Conservation (phyloP, 129 eudicot genomes). For the Sambucus nigra region DNA sequence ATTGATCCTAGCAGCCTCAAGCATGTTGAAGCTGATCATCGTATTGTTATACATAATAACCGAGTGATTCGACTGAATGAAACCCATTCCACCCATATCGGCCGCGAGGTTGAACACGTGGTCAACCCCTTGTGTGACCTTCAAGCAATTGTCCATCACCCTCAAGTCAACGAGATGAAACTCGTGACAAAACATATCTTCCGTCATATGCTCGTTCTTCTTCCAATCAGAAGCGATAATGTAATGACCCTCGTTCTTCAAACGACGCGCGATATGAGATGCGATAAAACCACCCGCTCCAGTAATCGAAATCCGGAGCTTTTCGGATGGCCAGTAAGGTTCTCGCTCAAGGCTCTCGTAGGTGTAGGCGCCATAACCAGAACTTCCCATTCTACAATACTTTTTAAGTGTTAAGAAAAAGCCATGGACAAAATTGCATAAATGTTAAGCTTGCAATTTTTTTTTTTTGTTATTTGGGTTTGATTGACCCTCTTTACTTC, state of each 20-base stretch:
- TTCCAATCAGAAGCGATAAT: slow-evolving; percentile 99
- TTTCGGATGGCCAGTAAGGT: slow-evolving; percentile 93
- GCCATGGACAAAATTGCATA: no score
- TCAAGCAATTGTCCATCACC: slow-evolving; percentile 96
- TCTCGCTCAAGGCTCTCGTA: slow-evolving; percentile 90
- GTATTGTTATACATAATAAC: slow-evolving; percentile 95
- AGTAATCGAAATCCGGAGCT: slow-evolving; percentile 79
- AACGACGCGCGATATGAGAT: slow-evolving; percentile 91
- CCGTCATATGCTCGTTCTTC: slow-evolving; percentile 98
- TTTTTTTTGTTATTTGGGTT: no score
- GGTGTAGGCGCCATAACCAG: slow-evolving; percentile 73
- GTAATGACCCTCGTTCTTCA: slow-evolving; percentile 97
- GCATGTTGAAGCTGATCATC: slow-evolving; percentile 98
- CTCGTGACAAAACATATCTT: slow-evolving; percentile 96
- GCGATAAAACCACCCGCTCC: slow-evolving; percentile 99
- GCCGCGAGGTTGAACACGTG: slow-evolving; percentile 99
- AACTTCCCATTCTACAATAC: slow-evolving; percentile 62
- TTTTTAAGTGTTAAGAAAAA: neutral
- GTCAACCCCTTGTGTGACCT: slow-evolving; percentile 80
- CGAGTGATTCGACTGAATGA: slow-evolving; percentile 97
- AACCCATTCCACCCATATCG: slow-evolving; percentile 99
- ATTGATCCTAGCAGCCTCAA: slow-evolving; percentile 84
- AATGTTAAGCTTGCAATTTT: no score
- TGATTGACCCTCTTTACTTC: no score
- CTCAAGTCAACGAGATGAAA: slow-evolving; percentile 96